phyloP scores from a whole-genome alignment of 2,329 filamentous ascomycete genomes.

The Penicillium capsulatum region DNA sequence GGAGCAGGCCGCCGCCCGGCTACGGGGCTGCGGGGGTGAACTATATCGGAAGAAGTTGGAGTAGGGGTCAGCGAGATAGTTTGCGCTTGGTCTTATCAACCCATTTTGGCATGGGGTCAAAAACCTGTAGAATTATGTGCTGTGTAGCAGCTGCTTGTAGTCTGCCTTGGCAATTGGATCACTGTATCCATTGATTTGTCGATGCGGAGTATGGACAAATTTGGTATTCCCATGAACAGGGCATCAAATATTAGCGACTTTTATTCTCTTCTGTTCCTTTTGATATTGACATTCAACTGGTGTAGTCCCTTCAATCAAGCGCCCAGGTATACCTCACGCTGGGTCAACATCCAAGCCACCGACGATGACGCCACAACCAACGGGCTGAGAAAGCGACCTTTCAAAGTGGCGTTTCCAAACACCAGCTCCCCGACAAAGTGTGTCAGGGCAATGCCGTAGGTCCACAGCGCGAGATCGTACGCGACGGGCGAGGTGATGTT shows the following conservation, averaged over 20 bases:
- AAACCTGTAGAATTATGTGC: not conserved
- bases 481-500: slow-evolving; percentile 67
- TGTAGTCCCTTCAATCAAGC: slow-evolving; percentile 6
- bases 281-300: not conserved
- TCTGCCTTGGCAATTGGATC: not conserved
- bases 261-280: not conserved
- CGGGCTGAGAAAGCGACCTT: slow-evolving; percentile 56
- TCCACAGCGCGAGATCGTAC: slow-evolving; percentile 78
- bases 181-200: not conserved
- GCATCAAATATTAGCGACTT: too few relatives aligned
- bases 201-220: too few relatives aligned
- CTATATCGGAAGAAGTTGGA: slow-evolving; percentile 69
- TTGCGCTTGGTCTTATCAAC: slow-evolving; percentile 1
- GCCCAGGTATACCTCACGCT: slow-evolving; percentile 44
- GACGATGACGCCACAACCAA: slow-evolving; percentile 54
- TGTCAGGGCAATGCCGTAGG: slow-evolving; percentile 69
- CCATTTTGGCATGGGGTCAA: not conserved
- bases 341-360: slow-evolving; percentile 59
- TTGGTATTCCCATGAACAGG: too few relatives aligned
- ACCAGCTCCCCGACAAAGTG: slow-evolving; percentile 78
- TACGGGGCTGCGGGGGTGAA: slow-evolving; percentile 72
- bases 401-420: slow-evolving; percentile 69
- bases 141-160: too few relatives aligned
- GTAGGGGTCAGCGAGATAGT: slow-evolving; percentile 1
- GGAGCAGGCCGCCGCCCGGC: slow-evolving; percentile 79